Evolutionary conservation across 176 grass and related monocot species (phyloP), one percentile per base, ranked within the genome.

Genomic region (Microstegium vimineum): DNA sequence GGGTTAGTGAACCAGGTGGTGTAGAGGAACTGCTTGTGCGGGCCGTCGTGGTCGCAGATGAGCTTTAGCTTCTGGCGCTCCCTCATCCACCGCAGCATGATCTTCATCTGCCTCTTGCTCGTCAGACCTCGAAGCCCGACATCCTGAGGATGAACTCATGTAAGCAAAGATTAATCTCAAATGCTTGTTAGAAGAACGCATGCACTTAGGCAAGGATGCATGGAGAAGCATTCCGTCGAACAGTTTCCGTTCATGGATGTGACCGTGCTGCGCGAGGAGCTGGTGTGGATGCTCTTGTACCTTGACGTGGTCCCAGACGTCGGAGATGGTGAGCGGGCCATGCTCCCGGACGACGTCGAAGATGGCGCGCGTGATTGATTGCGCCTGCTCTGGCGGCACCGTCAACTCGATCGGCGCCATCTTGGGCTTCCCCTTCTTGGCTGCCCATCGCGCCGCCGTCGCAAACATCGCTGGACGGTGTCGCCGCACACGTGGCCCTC

Each of bases 1-100:
- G 96, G n/a, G 28, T 90, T 99, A 42, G 96, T 99, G 61, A 99
- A 99, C 96, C 96, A 99, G 37, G 96, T 99, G 16, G 93, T 92
- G 62, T 99, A 99, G 46, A 99, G 90, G 57, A 99, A 99, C 20
- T 95, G 91, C 83, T 94, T 99, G 85, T 99, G 93, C 20, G 91
- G 87, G 2, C 90, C 91, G 38, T 90, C 84, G 22, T 95, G 93
- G 82, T 94, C 90, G 67, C 93, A 99, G 69, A 99, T 95, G 80
- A 95, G 75, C 80, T 74, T 80, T 20, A 95, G 84, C 81, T 99
- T 99, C 78, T 99, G 91, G 42, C 87, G 91, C 91, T 95, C 91
- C 79, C 93, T 84, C 93, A 99, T 99, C 96, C 96, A 99, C 36
- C 93, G 82, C 80, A 92, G 63, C 88, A 92, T 89, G 62, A 98